Base-by-base conservation (phyloP, 1,284 basidiomycete species). In the Papiliotrema nemorosa region DNA sequence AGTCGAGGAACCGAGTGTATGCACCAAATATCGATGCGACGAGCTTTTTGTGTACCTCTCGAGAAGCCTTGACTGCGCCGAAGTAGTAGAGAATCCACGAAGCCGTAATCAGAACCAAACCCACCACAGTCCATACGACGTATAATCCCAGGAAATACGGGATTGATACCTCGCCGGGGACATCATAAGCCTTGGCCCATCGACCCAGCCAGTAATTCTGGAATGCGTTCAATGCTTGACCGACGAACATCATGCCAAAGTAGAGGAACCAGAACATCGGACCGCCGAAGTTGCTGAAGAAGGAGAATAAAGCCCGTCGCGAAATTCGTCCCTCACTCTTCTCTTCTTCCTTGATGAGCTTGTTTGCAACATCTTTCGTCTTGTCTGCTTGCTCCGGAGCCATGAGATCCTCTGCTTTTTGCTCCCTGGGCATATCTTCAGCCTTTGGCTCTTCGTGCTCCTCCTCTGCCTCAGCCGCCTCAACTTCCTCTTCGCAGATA, bases 121-220 rank as follows among this genome's bases (percentile, higher is more conserved):
- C 63, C 14, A 66, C 41, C 10, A 64, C 5, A 9, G 78, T 62
- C 49, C 77, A 62, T 21, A 74, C 58, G 31, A 77, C 60, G 61
- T 83, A 83, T 2, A 80, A 59, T 14, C 73, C 72, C 13, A 83
- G 67, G 60, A 80, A 82, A 53, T 63, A 76, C 13, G 59, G 57
- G 27, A 70, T 63, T 1, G 74, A 75, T 4, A 73, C 70, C 24
- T 59, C 35, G 0, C 45, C 50, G 1, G 74, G 72, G 0, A 59
- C 57, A 22, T 79, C 78, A 62, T 84, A 84, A 47, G 82, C 79
- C 5, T 75, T 70, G 4, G 81, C 79, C 81, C 82, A 85, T 49
- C 79, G 77, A 27, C 82, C 82, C 13, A 84, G 72, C 71, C 78
- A 84, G 77, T 80, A 83, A 1, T 78, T 80, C 62, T 81, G 78